Evolutionary conservation across 257 asterid species (phyloP).

Genomic region (Nicotiana attenuata): DNA sequence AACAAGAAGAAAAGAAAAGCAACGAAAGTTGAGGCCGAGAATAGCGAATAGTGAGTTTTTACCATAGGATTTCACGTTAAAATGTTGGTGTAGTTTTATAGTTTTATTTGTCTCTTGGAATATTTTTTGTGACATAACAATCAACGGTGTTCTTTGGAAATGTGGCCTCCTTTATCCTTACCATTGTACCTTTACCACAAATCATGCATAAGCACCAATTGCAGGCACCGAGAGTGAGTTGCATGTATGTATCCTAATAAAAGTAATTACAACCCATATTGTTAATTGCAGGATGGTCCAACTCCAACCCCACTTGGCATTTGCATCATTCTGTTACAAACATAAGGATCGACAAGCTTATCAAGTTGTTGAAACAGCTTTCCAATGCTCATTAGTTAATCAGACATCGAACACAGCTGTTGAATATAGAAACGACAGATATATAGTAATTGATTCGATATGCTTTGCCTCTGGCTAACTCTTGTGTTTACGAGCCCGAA

Average conservation of each 20-base stretch:
- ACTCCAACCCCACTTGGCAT: conserved; percentile 46
- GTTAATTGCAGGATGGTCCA: conserved; percentile 55
- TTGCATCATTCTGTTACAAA: conserved; percentile 67
- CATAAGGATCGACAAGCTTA: conserved; percentile 61
- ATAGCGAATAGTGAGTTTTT: neutral
- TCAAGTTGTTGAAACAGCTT: conserved; percentile 50
- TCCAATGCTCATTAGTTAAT: conserved; percentile 17
- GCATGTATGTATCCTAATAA: neutral
- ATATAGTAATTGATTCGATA: too few relatives aligned
- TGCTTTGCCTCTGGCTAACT: too few relatives aligned
- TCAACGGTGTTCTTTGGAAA: neutral
- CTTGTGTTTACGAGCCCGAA: too few relatives aligned
- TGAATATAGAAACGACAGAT: neutral
- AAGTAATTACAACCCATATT: neutral
- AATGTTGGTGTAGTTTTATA: neutral
- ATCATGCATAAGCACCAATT: neutral
- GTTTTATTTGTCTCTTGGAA: neutral
- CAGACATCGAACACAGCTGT: neutral
- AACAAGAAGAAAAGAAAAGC: neutral
- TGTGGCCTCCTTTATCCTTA: neutral
- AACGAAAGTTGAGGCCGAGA: neutral
- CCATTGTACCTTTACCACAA: neutral
- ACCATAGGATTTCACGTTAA: neutral
- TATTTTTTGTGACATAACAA: neutral
- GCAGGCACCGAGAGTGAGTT: neutral